These are phyloP conservation scores for Blastobotrys capitulatus DNA, from an alignment of 1,139 yeast genomes.

Conservation along the genomic window DNA sequence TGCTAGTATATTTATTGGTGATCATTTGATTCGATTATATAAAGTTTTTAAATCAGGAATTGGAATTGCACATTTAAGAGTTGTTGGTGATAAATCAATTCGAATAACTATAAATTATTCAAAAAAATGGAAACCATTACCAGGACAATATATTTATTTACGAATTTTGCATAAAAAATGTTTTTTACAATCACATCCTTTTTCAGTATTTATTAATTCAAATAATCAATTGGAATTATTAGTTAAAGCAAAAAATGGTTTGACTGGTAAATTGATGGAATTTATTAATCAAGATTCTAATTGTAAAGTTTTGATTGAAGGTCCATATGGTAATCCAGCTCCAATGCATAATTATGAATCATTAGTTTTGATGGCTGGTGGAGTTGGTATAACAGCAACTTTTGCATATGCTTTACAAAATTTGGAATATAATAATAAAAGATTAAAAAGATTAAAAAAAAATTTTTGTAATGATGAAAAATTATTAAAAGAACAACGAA, in stretches of 20 bases:
- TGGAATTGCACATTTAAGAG: conserved; percentile 34
- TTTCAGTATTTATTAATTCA: conserved; percentile 42
- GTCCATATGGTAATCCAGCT: conserved; percentile 50
- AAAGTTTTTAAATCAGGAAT: conserved; percentile 39
- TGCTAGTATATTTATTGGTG: conserved; percentile 37
- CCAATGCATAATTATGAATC: conserved; percentile 49
- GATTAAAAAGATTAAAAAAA: neutral
- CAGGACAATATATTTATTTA: conserved; percentile 56
- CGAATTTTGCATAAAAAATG: conserved; percentile 40
- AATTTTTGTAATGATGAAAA: neutral
- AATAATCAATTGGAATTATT: conserved; percentile 26
- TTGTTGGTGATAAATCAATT: conserved; percentile 25
- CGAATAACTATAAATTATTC: conserved; percentile 24
- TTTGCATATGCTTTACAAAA: conserved; percentile 23
- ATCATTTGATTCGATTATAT: conserved; percentile 34
- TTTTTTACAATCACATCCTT: conserved; percentile 66
- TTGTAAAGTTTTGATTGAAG: conserved; percentile 44
- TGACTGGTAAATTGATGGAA: conserved; percentile 15
- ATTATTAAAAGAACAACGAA: conserved; percentile 24
- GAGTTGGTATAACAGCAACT: conserved; percentile 61
- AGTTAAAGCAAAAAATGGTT: conserved; percentile 33
- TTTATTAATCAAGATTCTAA: neutral
- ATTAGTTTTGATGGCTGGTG: conserved; percentile 51
- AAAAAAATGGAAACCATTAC: conserved; percentile 37
- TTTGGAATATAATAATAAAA: neutral